Percentiles rank a stretch among this genome's conserved stretches.
Evolutionary conservation across 768 basidiomycete species (phyloP).

Genomic region (Boletus subparvulus): DNA sequence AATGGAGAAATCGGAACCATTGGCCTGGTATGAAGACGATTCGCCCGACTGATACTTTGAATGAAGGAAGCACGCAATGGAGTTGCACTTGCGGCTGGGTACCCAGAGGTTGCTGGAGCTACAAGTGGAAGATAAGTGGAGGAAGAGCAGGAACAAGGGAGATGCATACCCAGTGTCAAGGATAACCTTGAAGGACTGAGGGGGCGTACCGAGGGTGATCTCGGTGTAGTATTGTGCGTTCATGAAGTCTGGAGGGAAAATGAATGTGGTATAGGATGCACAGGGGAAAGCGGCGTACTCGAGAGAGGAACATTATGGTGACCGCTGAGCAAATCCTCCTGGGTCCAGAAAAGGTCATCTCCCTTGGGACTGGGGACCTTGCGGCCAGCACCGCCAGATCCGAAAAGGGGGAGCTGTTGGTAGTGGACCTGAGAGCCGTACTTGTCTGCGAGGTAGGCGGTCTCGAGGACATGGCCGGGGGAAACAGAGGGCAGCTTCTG

Average conservation of each 20-base stretch:
- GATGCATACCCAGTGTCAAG: slow-evolving; percentile 78
- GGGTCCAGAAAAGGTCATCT: slow-evolving; percentile 78
- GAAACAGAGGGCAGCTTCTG: slow-evolving; percentile 73
- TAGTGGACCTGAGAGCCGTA: slow-evolving; percentile 59
- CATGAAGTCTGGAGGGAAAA: slow-evolving; percentile 72
- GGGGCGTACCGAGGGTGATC: slow-evolving; percentile 78
- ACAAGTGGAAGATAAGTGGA: slow-evolving; percentile 1
- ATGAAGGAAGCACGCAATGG: slow-evolving; percentile 94
- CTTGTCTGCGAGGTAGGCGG: slow-evolving; percentile 90
- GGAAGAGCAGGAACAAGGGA: slow-evolving; percentile 20
- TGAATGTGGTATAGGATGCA: not conserved
- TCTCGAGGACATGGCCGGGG: slow-evolving; percentile 66
- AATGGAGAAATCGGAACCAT: slow-evolving; percentile 87
- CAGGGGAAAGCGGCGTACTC: slow-evolving; percentile 39
- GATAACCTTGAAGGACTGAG: slow-evolving; percentile 91
- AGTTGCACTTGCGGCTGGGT: slow-evolving; percentile 75
- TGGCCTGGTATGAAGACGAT: slow-evolving; percentile 86
- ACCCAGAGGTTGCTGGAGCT: slow-evolving; percentile 96
- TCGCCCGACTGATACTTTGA: slow-evolving; percentile 79
- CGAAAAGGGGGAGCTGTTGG: slow-evolving; percentile 62
- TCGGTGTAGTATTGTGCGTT: slow-evolving; percentile 97
- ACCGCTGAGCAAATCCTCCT: slow-evolving; percentile 63
- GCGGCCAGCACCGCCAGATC: slow-evolving; percentile 73
- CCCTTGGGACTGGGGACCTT: slow-evolving; percentile 46
- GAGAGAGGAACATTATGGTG: slow-evolving; percentile 87